Percentiles rank a stretch among this genome's conserved stretches.
Conservation (phyloP, 192 early-diverging fungal species). For the Linnemannia hyalina region DNA sequence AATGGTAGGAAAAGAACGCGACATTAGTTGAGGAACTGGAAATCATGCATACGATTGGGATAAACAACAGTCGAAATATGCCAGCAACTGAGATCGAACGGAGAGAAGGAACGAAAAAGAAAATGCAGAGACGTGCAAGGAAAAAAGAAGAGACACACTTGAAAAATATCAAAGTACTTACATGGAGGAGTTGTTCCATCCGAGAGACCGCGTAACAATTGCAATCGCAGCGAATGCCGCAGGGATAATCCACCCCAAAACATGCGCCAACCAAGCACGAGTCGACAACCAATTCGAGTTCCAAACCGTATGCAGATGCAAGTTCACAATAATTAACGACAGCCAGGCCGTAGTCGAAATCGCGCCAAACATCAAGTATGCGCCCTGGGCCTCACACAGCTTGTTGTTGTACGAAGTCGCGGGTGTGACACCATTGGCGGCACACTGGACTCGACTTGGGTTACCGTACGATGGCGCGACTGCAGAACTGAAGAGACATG, state of each 20-base stretch:
- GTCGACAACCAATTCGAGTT: conserved; percentile 57
- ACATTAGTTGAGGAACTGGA: background rate
- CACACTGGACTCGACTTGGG: conserved; percentile 54
- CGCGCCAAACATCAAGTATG: conserved; percentile 56
- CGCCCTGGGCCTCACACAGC: conserved; percentile 55
- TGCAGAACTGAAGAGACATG: conserved; percentile 45
- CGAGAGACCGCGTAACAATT: conserved; percentile 40
- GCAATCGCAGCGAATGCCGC: conserved; percentile 48
- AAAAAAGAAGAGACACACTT: conserved; percentile 10
- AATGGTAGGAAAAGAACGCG: conserved; percentile 7
- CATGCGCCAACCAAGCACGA: conserved; percentile 47
- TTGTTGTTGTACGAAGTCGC: conserved; percentile 51
- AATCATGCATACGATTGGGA: no score
- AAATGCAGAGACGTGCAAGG: conserved; percentile 20
- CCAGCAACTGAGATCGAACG: no score
- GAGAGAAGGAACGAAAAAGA: background rate
- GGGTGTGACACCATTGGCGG: conserved; percentile 15
- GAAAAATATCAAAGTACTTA: conserved; percentile 15
- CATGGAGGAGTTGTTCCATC: conserved; percentile 60
- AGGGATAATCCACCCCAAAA: conserved; percentile 60
- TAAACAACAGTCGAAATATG: no score
- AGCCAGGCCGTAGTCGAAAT: conserved; percentile 53
- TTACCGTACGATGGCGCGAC: conserved; percentile 52
- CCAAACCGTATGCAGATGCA: conserved; percentile 65
- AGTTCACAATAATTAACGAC: conserved; percentile 43